These are phyloP conservation scores for Medakamo hakoo DNA, from an alignment of 139 green algal species.

Conservation along the genomic window DNA sequence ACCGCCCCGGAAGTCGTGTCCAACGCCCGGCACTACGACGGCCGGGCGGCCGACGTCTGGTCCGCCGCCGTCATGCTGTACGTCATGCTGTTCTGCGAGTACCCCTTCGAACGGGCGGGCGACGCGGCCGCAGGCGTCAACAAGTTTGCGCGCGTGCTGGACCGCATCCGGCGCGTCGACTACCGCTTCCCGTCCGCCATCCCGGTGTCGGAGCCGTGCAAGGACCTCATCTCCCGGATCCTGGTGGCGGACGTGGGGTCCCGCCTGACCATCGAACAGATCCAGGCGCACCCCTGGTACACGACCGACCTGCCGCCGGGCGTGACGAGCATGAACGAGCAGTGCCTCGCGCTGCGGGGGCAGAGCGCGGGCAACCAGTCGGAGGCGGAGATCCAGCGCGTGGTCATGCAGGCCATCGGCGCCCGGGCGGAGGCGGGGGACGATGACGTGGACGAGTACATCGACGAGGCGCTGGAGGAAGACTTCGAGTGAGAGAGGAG, in stretches of 20 bases:
- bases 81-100: constrained; percentile 63
- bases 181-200: constrained; percentile 24
- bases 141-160: constrained; percentile 15
- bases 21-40: constrained; percentile 28
- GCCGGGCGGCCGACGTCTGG: constrained; percentile 23
- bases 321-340: constrained; percentile 59
- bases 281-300: constrained; percentile 45
- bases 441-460: neutral
- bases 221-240: constrained; percentile 24
- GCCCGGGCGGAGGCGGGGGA: too few species aligned
- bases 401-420: neutral
- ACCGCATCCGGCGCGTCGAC: constrained; percentile 28
- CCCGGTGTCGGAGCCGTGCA: constrained; percentile 16
- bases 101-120: constrained; percentile 36
- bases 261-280: constrained; percentile 22
- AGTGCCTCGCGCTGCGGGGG: neutral
- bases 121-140: constrained; percentile 12
- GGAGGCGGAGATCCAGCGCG: neutral
- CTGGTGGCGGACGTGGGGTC: constrained; percentile 18
- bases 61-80: constrained; percentile 56
- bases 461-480: neutral
- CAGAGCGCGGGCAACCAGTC: neutral
- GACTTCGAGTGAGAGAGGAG: neutral
- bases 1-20: constrained; percentile 36
- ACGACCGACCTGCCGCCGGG: constrained; percentile 75